Evolutionary conservation across 1,139 yeast genomes (phyloP), one percentile per base, ranked within the genome.

Genomic region (Nadsonia starkeyi-henricii): DNA sequence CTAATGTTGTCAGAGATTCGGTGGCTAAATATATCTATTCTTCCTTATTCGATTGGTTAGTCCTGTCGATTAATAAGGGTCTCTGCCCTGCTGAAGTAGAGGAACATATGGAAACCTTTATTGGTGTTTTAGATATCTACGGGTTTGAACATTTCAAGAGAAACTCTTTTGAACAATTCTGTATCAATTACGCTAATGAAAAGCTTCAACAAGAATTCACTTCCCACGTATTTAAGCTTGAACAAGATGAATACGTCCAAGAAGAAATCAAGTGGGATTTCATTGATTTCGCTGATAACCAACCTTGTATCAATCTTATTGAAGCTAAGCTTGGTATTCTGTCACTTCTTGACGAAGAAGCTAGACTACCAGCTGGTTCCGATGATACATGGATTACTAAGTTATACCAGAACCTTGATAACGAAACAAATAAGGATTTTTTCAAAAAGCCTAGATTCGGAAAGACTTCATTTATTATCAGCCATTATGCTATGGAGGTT

Each of bases 231-330:
- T 91, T 91, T 74, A 91, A 89, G 64, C 75, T 91, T 54, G 98
- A 91, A 63, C 97, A 91, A 70, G 96, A 89, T 62, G 96, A 91
- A 62, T 91, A 91, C 64, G 74, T 88, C 46, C 77, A 77, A 52
- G 98, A 91, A 70, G 85, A 89, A 60, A 89, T 91, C 55, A 93
- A 89, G 65, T 91, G 98, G 97, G 83, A 93, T 17, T 91, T 91
- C 62, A 91, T 91, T 58, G 97, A 91, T 60, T 91, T 89, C 62
- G 79, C 93, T 50, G 99, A 91, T 64, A 93, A 93, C 65, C 97
- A 91, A 69, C 97, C 97, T 7, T 91, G 98, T 70, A 93, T 93
- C 61, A 83, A 83, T 57, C 75, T 91, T 58, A 91, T 91, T 60
- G 99, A 91, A 69, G 82, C 81, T 61, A 84, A 81, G 65, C 67